phyloP scores from a whole-genome alignment of 2,329 filamentous ascomycete genomes.

The Myrmaecium sp. region DNA sequence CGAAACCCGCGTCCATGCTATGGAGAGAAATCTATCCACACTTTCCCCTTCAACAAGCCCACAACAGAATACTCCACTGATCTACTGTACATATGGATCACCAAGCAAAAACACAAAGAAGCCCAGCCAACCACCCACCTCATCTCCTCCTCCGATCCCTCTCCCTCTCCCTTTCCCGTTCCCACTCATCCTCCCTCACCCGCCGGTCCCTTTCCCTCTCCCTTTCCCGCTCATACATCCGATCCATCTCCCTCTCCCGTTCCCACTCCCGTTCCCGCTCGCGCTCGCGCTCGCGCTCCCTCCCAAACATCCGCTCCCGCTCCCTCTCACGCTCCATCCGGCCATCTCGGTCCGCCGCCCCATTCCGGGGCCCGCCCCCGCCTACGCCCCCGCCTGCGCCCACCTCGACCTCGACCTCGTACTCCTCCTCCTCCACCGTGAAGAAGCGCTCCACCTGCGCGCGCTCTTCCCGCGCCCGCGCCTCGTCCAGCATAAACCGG shows the following conservation, averaged over 20 bases:
- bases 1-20: too few species aligned
- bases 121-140: too few species aligned
- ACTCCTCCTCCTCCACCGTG: conserved; percentile 58
- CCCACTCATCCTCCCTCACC: too few species aligned
- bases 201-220: conserved; percentile 3
- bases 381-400: conserved; percentile 8
- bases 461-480: conserved; percentile 56
- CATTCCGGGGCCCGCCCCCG: conserved; percentile 1
- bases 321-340: conserved; percentile 8
- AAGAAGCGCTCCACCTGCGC: conserved; percentile 51
- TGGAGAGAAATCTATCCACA: too few species aligned
- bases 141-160: too few species aligned
- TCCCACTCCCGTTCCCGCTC: conserved; percentile 10
- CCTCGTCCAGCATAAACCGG: conserved; percentile 74
- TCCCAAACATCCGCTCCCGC: conserved; percentile 8
- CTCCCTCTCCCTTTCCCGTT: too few species aligned
- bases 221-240: conserved; percentile 2
- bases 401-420: conserved; percentile 57
- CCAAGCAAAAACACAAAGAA: too few species aligned
- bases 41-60: too few species aligned
- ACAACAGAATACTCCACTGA: too few species aligned
- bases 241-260: conserved; percentile 9
- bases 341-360: conserved; percentile 1
- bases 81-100: too few species aligned
- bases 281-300: conserved; percentile 8